phyloP scores from a whole-genome alignment of 1,284 basidiomycete genomes.

The Pterula multifida region DNA sequence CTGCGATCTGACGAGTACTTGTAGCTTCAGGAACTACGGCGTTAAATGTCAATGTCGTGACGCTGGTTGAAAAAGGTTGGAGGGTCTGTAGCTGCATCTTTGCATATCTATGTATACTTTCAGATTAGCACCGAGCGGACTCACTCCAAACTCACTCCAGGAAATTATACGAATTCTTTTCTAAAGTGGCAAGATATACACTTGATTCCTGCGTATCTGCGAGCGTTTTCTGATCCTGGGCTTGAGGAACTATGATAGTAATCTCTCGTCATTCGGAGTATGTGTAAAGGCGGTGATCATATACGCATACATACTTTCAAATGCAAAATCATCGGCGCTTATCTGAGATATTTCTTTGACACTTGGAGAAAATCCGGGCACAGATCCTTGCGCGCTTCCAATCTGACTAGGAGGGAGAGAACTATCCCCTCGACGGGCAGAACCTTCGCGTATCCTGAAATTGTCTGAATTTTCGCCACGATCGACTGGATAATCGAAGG shows the following conservation, averaged over 20 bases:
- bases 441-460: conserved; percentile 38
- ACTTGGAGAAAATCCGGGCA: conserved; percentile 34
- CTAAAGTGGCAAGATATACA: conserved; percentile 42
- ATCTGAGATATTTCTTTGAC: conserved; percentile 26
- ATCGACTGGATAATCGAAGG: conserved; percentile 18
- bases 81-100: conserved; percentile 61
- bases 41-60: conserved; percentile 45
- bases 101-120: conserved; percentile 40
- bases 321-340: conserved; percentile 48
- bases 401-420: conserved; percentile 33
- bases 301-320: conserved; percentile 43
- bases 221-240: conserved; percentile 15
- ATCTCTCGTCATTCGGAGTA: neutral
- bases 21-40: conserved; percentile 49
- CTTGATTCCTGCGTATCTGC: conserved; percentile 42
- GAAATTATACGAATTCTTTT: conserved; percentile 67
- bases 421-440: conserved; percentile 36
- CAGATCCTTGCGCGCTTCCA: conserved; percentile 26
- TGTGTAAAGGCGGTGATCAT: no score
- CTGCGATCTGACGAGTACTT: conserved; percentile 63
- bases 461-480: conserved; percentile 33
- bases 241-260: conserved; percentile 18
- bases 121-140: conserved; percentile 2
- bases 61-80: conserved; percentile 18
- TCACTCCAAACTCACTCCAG: conserved; percentile 40